Evolutionary conservation across 1,139 yeast species (phyloP).

Genomic region (Taphrina populina): DNA sequence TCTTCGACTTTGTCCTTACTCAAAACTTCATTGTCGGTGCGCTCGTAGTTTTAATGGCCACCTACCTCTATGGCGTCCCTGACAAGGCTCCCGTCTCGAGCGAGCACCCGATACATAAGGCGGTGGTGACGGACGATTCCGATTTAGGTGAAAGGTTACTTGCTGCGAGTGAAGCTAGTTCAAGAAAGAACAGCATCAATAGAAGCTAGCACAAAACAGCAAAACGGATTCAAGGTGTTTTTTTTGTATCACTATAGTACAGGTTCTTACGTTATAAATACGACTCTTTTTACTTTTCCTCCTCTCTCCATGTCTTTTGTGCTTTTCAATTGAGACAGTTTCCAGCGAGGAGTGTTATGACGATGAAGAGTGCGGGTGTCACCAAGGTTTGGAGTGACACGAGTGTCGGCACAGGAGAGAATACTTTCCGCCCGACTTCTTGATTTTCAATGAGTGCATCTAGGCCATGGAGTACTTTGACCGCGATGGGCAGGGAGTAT

Average conservation of each 20-base stretch:
- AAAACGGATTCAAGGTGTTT: too few relatives aligned
- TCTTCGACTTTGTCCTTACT: conserved; percentile 46
- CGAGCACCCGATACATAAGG: conserved; percentile 7
- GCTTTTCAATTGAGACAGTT: conserved; percentile 9
- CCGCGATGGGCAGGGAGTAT: conserved; percentile 8
- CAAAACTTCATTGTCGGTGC: conserved; percentile 47
- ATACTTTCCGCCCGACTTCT: neutral
- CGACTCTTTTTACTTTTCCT: too few relatives aligned
- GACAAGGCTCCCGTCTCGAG: conserved; percentile 18
- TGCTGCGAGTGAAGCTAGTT: too few relatives aligned
- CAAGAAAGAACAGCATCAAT: too few relatives aligned
- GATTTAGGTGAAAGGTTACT: neutral
- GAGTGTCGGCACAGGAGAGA: conserved; percentile 1
- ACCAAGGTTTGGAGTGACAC: conserved; percentile 11
- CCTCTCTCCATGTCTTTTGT: too few relatives aligned
- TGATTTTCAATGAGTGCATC: conserved; percentile 1
- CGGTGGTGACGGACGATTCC: neutral
- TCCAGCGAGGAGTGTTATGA: neutral
- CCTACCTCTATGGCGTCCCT: conserved; percentile 44
- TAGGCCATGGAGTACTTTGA: neutral
- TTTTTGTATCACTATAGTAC: too few relatives aligned
- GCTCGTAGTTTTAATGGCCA: conserved; percentile 46
- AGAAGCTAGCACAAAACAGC: too few relatives aligned
- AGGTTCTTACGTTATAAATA: too few relatives aligned
- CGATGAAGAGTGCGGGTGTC: neutral